phyloP scores from a whole-genome alignment of 176 grass and related monocot species.

The Paspalum notatum region DNA sequence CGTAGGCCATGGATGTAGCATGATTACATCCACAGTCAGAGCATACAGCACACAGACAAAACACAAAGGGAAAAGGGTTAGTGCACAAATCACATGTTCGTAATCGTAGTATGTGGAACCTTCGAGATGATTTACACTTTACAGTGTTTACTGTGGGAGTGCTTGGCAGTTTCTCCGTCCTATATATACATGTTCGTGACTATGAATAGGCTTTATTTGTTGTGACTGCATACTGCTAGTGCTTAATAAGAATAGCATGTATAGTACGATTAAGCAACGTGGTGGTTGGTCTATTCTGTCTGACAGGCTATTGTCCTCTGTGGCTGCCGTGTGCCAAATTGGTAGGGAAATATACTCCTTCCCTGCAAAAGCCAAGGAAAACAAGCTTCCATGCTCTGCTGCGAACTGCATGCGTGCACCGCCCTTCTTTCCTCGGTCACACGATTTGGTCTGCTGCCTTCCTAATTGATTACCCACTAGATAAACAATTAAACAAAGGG shows the following conservation, averaged over 20 bases:
- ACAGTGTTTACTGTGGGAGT: too few species aligned
- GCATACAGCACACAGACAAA: too few species aligned
- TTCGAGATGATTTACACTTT: too few species aligned
- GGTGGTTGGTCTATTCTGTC: not conserved
- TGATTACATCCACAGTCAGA: too few species aligned
- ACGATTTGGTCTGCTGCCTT: not conserved
- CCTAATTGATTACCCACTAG: too few species aligned
- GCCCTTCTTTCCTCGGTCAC: not conserved
- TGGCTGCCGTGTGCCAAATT: not conserved
- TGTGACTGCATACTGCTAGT: not conserved
- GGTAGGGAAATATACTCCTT: not conserved
- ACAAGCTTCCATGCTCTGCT: not conserved
- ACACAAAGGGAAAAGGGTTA: too few species aligned
- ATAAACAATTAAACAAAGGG: too few species aligned
- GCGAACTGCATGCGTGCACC: not conserved
- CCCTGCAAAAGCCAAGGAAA: not conserved
- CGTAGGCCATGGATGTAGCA: too few species aligned
- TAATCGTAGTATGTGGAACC: too few species aligned
- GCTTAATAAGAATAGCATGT: not conserved
- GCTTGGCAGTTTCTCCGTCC: too few species aligned
- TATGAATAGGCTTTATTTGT: not conserved
- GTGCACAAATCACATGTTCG: too few species aligned
- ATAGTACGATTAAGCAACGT: not conserved
- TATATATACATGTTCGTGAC: not conserved
- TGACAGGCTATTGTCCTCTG: not conserved